These are phyloP conservation scores for Trichoderma arundinaceum DNA, from an alignment of 2,329 filamentous ascomycete species.

Conservation along the genomic window DNA sequence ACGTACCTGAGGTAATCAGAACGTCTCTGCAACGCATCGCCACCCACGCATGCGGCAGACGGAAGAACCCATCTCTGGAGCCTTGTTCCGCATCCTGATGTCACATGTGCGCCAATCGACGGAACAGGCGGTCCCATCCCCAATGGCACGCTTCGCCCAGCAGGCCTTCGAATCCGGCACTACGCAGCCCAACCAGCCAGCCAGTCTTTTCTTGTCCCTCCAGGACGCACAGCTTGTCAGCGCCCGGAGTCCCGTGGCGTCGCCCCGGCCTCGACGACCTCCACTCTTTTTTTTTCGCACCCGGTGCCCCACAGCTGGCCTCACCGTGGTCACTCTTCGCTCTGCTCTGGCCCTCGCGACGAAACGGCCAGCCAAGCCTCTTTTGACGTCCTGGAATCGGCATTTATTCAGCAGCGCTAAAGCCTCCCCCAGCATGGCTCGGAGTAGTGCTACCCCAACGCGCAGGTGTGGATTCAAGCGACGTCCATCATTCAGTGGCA, in stretches of 20 bases:
- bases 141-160: conserved; percentile 1
- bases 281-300: conserved; percentile 27
- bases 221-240: not conserved
- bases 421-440: too few species aligned
- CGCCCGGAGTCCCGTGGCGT: conserved; percentile 31
- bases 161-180: conserved; percentile 11
- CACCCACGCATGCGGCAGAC: not conserved
- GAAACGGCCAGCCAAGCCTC: not conserved
- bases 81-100: not conserved
- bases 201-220: not conserved
- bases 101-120: conserved; percentile 9
- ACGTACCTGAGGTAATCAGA: not conserved
- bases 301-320: conserved; percentile 19
- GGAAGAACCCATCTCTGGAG: not conserved
- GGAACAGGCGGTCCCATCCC: not conserved
- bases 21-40: not conserved
- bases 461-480: not conserved
- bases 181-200: not conserved
- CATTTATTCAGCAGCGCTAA: conserved; percentile 12
- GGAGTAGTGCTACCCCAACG: too few species aligned
- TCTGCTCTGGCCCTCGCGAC: not conserved
- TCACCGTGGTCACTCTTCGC: conserved; percentile 3
- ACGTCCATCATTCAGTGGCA: too few species aligned
- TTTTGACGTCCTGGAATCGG: not conserved
- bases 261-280: conserved; percentile 23